Evolutionary conservation across 1,284 basidiomycete genomes (phyloP).

Genomic region (Polyporus tsugae): DNA sequence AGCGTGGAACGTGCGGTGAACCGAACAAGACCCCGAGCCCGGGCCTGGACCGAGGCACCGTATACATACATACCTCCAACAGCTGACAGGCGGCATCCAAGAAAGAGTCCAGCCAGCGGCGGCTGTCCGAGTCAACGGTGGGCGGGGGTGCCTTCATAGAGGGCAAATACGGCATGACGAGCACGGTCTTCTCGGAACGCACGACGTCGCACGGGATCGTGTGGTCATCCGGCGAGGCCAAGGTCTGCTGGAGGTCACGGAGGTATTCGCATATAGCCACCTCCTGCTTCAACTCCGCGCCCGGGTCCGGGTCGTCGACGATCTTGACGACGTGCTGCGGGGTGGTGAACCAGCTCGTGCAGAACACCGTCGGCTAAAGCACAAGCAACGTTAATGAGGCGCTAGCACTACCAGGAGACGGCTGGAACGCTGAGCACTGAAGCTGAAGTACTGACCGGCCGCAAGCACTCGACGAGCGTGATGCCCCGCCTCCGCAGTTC

Average conservation of each 20-base stretch:
- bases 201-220: constrained; percentile 6
- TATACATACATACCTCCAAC: background rate
- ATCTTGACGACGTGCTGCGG: constrained; percentile 7
- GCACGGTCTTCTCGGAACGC: background rate
- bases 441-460: no score
- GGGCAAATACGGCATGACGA: constrained; percentile 6
- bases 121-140: no score
- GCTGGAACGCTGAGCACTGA: background rate
- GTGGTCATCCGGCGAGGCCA: background rate
- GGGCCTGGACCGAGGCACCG: background rate
- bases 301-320: background rate
- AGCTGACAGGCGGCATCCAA: background rate
- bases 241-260: no score
- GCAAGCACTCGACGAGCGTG: background rate
- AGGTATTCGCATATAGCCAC: constrained; percentile 3
- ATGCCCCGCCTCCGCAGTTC: constrained; percentile 4
- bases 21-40: background rate
- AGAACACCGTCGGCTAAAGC: constrained; percentile 1
- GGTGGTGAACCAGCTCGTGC: constrained; percentile 1
- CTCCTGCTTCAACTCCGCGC: background rate
- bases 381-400: no score
- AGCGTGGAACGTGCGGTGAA: background rate
- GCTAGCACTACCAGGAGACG: background rate
- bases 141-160: background rate
- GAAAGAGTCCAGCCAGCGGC: background rate